Evolutionary conservation across 129 eudicot species (phyloP).

Genomic region (Erigeron canadensis): DNA sequence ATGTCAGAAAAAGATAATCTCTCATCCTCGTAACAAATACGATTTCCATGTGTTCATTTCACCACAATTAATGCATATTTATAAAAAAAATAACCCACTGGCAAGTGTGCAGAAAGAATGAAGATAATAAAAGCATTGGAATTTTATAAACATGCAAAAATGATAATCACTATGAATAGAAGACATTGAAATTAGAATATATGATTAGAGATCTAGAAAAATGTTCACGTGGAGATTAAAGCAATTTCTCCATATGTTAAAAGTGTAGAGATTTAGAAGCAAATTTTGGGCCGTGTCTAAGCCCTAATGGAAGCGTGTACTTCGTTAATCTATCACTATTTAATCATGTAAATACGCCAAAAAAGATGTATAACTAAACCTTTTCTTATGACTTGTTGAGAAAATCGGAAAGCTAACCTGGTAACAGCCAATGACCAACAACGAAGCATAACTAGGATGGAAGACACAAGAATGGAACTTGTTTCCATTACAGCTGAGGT

Average conservation of each 20-base stretch:
- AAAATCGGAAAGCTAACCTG: constrained; percentile 52
- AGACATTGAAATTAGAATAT: neutral
- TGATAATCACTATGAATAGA: neutral
- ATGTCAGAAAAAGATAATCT: neutral
- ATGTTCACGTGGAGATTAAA: neutral
- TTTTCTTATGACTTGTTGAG: neutral
- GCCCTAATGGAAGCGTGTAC: too few species aligned
- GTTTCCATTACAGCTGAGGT: constrained; percentile 88
- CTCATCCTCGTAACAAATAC: neutral
- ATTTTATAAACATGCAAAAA: neutral
- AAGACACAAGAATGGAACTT: constrained; percentile 91
- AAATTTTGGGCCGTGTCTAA: neutral
- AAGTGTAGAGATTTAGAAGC: neutral
- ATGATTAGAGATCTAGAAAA: neutral
- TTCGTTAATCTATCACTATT: neutral
- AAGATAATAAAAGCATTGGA: neutral
- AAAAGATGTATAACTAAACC: neutral
- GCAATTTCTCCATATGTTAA: neutral
- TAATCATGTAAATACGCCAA: neutral
- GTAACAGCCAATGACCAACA: constrained; percentile 91
- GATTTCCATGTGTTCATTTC: neutral
- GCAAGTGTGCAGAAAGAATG: neutral
- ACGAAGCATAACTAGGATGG: constrained; percentile 78
- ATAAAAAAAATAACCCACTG: neutral
- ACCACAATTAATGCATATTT: neutral